Evolutionary conservation across 345 rosid species (phyloP), one percentile per base, ranked within the genome.

Genomic region (Citrus sp.): DNA sequence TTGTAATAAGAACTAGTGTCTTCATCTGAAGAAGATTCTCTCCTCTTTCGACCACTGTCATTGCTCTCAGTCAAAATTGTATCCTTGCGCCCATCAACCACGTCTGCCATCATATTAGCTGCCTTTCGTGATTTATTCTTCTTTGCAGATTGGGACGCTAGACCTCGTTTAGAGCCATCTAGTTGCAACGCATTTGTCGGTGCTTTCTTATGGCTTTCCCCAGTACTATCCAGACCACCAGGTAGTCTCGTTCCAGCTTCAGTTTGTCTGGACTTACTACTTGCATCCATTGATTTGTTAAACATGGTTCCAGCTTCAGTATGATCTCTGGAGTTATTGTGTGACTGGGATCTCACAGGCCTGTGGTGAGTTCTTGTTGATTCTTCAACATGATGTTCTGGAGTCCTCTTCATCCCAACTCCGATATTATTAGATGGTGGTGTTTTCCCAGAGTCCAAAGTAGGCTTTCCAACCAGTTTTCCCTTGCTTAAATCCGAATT

Each of bases 1-100:
- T 94, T 96, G 34, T 87, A 86, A 82, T 86, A 96, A 66, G 92
- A 81, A 81, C 80, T 82, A 79, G 82, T 85, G 75, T 88, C 93
- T 78, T 90, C 97, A 77, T 89, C 94, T 4, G 87, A 84, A 79
- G 86, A 89, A 76, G 89, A 83, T 76, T 83, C 89, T 80, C 80
- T 87, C 84, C 77, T 85, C 84, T 80, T 91, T 73, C 68, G 82
- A 84, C 80, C 81, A 82, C 84, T 85, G 73, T 86, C 67, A 78
- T 82, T 88, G 59, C 77, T 88, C 67, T 84, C 88, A 19, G 80
- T 60, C 75, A 84, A 69, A 77, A 74, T 61, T 68, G 83, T 55
- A 81, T 88, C 91, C 76, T 87, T 91, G 63, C 76, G 87, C 65
- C 86, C 90, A 85, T 87, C 87, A 60, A 75, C 66, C 68, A 79